Percentiles rank a stretch among this genome's conserved stretches.
Evolutionary conservation across 257 asterid genomes (phyloP).

Genomic region (Nicotiana attenuata): DNA sequence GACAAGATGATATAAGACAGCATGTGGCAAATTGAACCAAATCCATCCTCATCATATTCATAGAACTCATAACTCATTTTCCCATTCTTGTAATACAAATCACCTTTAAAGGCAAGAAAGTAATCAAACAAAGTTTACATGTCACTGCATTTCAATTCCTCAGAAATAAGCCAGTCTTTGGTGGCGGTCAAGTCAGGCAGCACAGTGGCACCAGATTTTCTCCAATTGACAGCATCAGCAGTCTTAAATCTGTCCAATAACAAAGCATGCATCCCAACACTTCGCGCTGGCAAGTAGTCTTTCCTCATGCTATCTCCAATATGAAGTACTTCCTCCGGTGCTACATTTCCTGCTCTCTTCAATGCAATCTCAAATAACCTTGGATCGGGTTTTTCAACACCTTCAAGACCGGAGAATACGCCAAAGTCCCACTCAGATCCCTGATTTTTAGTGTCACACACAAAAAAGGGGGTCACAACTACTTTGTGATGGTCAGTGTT

Average conservation of each 20-base stretch:
- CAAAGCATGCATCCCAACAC: constrained; percentile 76
- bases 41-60: neutral
- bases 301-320: constrained; percentile 91
- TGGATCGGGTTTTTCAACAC: constrained; percentile 88
- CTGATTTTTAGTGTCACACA: constrained; percentile 27
- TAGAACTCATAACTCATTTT: neutral
- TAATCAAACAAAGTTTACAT: neutral
- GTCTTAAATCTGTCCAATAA: constrained; percentile 71
- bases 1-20: neutral
- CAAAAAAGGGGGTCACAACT: neutral
- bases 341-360: constrained; percentile 78
- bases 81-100: neutral
- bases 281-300: constrained; percentile 75
- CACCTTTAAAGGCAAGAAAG: neutral
- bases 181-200: constrained; percentile 71
- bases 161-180: constrained; percentile 64
- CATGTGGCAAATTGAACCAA: neutral
- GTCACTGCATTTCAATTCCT: constrained; percentile 12
- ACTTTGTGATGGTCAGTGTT: neutral
- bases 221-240: constrained; percentile 76
- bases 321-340: constrained; percentile 75
- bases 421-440: constrained; percentile 99
- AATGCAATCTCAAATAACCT: constrained; percentile 71
- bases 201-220: constrained; percentile 74
- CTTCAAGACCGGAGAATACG: constrained; percentile 92